phyloP scores from a whole-genome alignment of 345 rosid species.

The Citrus australasica region DNA sequence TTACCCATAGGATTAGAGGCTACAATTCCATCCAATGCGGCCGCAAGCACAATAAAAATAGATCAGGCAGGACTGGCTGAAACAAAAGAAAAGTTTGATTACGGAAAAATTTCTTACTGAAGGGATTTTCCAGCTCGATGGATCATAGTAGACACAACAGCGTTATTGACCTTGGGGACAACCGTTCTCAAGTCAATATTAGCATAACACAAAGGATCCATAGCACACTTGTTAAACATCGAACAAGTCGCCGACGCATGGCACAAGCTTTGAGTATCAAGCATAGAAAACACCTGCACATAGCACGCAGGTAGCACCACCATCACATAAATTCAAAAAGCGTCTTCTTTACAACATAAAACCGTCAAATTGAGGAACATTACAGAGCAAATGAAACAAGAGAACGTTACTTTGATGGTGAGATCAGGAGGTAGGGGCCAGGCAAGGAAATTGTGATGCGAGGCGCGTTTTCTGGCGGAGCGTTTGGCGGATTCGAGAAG shows the following conservation, averaged over 20 bases:
- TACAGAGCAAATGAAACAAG: not conserved
- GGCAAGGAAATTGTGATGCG: slow-evolving; percentile 51
- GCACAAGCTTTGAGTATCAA: slow-evolving; percentile 78
- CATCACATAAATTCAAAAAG: not conserved
- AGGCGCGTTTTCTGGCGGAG: slow-evolving; percentile 64
- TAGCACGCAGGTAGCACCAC: not conserved
- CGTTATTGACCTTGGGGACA: slow-evolving; percentile 61
- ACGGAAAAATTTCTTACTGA: slow-evolving; percentile 32
- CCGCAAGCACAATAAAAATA: not conserved
- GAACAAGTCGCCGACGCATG: slow-evolving; percentile 75
- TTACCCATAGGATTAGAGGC: not conserved
- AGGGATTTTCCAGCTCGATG: slow-evolving; percentile 83
- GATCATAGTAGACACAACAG: slow-evolving; percentile 74
- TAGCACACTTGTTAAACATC: slow-evolving; percentile 74
- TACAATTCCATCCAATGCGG: not conserved
- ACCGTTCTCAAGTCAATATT: slow-evolving; percentile 70
- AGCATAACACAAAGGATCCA: slow-evolving; percentile 77
- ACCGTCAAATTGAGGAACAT: not conserved
- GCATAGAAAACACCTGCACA: slow-evolving; percentile 74
- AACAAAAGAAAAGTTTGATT: not conserved
- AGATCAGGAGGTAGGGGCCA: slow-evolving; percentile 86
- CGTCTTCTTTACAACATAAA: not conserved
- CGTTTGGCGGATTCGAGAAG: slow-evolving; percentile 63
- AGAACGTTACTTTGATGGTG: slow-evolving; percentile 53
- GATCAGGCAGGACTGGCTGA: not conserved